Evolutionary conservation across 495 filamentous ascomycete species (phyloP), one percentile per base, ranked within the genome.

Genomic region (Neurospora terricola): DNA sequence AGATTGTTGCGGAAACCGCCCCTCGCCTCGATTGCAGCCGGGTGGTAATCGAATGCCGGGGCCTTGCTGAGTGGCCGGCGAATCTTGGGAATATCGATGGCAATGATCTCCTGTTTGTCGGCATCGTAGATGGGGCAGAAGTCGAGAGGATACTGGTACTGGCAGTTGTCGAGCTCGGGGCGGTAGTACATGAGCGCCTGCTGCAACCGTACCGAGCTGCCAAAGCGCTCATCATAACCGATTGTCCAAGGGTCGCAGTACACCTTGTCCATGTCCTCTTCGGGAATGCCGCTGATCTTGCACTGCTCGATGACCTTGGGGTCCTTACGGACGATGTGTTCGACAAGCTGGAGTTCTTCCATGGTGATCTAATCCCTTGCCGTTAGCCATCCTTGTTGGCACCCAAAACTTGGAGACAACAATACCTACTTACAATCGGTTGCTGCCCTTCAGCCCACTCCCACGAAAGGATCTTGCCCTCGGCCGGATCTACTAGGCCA

Each of bases 181-280:
- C 94, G 89, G 80, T 97, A 98, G 84, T 98, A 98, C 93, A 97
- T 97, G 43, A 98, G 84, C 18, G 94, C 94, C 81, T 98, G 94
- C 79, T 98, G 94, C 18, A 97, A 87, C 72, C 94, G 91, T 38
- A 93, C 86, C 40, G 85, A 87, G 77, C 83, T 94, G 70, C 94
- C 94, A 76, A 94, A 95, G 7, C 94, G 90, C 84, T 96, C 94
- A 78, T 98, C 94, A 77, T 93, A 97, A 23, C 94, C 94, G 82
- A 98, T 97, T 16, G 94, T 97, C 94, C 94, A 98, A 14, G 94
- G 93, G 68, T 85, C 83, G 82, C 93, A 96, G 81, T 96, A 96
- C 48, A 97, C 92, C 82, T 95, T 96, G 81, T 94, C 80, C 94
- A 96, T 97, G 75, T 97, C 93, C 75, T 93, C 88, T 70, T 84